Evolutionary conservation across 2,329 filamentous ascomycete genomes (phyloP).

Genomic region (Talaromyces rugulosus): DNA sequence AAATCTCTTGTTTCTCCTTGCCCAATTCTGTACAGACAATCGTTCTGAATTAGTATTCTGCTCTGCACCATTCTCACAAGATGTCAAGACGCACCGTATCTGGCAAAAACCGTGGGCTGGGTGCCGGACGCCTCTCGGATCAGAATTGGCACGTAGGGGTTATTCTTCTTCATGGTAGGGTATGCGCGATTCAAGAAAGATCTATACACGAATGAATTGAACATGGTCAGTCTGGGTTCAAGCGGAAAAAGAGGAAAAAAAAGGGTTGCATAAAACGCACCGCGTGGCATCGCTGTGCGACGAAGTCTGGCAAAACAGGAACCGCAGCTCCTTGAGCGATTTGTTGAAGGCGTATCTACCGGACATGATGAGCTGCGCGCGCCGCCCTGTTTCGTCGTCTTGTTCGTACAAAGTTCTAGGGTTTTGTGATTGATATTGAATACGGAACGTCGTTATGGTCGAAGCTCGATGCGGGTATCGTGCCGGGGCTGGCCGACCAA

Average conservation of each 20-base stretch:
- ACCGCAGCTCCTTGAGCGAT: constrained; percentile 89
- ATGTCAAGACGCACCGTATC: constrained; percentile 68
- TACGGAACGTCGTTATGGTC: no score
- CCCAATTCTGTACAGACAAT: constrained; percentile 52
- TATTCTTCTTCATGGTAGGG: constrained; percentile 99
- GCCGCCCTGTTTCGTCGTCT: not conserved
- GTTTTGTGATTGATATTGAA: no score
- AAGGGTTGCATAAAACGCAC: constrained; percentile 48
- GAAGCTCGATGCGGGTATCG: not conserved
- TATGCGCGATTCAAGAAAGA: constrained; percentile 88
- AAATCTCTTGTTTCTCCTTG: constrained; percentile 61
- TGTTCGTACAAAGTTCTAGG: not conserved
- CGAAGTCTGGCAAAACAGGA: constrained; percentile 93
- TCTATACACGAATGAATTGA: constrained; percentile 45
- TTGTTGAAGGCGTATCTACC: constrained; percentile 88
- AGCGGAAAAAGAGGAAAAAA: not conserved
- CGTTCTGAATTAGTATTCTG: not conserved
- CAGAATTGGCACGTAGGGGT: constrained; percentile 89
- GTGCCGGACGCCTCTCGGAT: constrained; percentile 86
- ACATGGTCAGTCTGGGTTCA: not conserved
- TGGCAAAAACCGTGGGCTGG: constrained; percentile 79
- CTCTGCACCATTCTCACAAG: not conserved
- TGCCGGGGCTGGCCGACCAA: constrained; percentile 1
- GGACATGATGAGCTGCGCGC: constrained; percentile 61
- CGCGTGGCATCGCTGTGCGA: constrained; percentile 84